These are phyloP conservation scores for Fusarium ambrosium DNA, from an alignment of 2,329 filamentous ascomycete genomes.

Conservation along the genomic window DNA sequence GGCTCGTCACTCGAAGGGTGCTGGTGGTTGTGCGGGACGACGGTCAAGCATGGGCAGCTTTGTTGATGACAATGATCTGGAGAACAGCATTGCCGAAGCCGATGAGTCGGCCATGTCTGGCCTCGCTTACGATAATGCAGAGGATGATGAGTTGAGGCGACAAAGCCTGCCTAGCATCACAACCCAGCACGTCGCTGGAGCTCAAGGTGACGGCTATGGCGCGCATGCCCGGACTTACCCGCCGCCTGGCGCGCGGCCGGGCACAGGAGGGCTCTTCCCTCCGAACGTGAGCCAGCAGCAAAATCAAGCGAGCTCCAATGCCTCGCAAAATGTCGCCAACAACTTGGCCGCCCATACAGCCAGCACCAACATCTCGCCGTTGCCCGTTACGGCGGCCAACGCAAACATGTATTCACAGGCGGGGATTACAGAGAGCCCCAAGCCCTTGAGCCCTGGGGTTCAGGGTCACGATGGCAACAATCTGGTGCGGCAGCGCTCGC, in stretches of 20 bases:
- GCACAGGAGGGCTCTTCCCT: slow-evolving; percentile 70
- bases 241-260: slow-evolving; percentile 70
- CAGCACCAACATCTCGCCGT: slow-evolving; percentile 64
- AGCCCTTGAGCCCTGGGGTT: slow-evolving; percentile 79
- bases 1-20: slow-evolving; percentile 94
- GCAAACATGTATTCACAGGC: slow-evolving; percentile 77
- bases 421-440: slow-evolving; percentile 87
- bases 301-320: slow-evolving; percentile 66
- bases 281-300: slow-evolving; percentile 70
- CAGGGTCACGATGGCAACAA: slow-evolving; percentile 65
- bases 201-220: slow-evolving; percentile 62
- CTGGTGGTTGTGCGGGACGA: slow-evolving; percentile 93
- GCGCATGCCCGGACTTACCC: slow-evolving; percentile 85
- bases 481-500: slow-evolving; percentile 71
- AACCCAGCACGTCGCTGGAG: slow-evolving; percentile 74
- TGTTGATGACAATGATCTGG: slow-evolving; percentile 81
- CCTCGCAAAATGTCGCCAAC: slow-evolving; percentile 65
- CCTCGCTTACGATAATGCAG: slow-evolving; percentile 67
- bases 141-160: slow-evolving; percentile 74
- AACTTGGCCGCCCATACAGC: slow-evolving; percentile 60
- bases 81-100: slow-evolving; percentile 61
- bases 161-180: slow-evolving; percentile 83
- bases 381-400: slow-evolving; percentile 61
- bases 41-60: slow-evolving; percentile 88
- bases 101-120: slow-evolving; percentile 72